Conservation (phyloP, 2,329 filamentous ascomycete species). For the Nakataea oryzae region DNA sequence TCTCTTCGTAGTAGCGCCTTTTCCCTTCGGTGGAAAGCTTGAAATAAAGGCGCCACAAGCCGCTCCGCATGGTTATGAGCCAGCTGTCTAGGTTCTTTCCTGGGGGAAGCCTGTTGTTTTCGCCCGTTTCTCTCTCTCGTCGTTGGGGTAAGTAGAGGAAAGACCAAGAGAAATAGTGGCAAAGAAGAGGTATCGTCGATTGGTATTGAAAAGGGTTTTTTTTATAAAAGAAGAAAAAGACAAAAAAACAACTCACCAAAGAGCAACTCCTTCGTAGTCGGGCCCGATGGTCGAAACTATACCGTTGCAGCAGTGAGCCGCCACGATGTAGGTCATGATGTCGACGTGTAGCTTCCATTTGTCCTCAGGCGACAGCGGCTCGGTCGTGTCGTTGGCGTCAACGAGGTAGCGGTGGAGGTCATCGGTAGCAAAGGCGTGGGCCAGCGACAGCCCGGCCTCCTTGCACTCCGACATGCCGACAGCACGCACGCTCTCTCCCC, state of each 20-base stretch:
- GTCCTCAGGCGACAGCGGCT: slow-evolving; percentile 46
- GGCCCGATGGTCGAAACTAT: slow-evolving; percentile 64
- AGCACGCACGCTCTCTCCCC: slow-evolving; percentile 48
- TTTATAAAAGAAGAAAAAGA: not conserved
- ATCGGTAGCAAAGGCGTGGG: slow-evolving; percentile 68
- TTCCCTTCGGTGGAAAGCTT: slow-evolving; percentile 63
- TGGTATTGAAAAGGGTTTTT: too few relatives aligned
- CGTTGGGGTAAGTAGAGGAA: not conserved
- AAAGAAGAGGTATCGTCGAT: not conserved
- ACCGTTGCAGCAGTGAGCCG: slow-evolving; percentile 65
- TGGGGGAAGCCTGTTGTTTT: slow-evolving; percentile 55
- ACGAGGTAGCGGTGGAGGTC: slow-evolving; percentile 66
- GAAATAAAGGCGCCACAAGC: slow-evolving; percentile 69
- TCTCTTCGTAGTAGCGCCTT: slow-evolving; percentile 65
- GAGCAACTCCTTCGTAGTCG: slow-evolving; percentile 66
- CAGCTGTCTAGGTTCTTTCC: slow-evolving; percentile 64
- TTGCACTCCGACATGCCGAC: slow-evolving; percentile 58
- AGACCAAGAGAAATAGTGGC: not conserved
- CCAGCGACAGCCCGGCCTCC: slow-evolving; percentile 60
- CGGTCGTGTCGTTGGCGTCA: slow-evolving; percentile 50
- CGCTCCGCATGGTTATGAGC: slow-evolving; percentile 61
- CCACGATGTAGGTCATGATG: slow-evolving; percentile 68
- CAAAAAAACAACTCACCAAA: slow-evolving; percentile 51
- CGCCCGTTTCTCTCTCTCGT: slow-evolving; percentile 1
- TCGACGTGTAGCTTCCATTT: slow-evolving; percentile 69